Evolutionary conservation across 306 rosid genomes (phyloP).

Genomic region (Gillenia trifoliata): DNA sequence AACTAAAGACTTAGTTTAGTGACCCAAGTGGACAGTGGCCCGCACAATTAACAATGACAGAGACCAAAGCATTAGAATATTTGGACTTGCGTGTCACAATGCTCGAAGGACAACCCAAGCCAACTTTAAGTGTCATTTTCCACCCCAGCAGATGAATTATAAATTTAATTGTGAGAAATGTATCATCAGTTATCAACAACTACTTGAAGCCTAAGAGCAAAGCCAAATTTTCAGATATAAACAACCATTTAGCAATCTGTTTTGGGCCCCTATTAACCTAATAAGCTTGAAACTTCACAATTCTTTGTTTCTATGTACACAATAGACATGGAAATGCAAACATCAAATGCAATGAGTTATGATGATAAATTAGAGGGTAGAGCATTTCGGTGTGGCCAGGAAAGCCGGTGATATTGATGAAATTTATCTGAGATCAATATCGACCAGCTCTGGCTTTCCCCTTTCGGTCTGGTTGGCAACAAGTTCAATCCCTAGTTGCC

Average conservation of each 20-base stretch:
- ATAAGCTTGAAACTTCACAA: constrained; percentile 28
- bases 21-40: not conserved
- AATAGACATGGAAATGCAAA: constrained; percentile 39
- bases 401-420: constrained; percentile 11
- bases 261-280: constrained; percentile 43
- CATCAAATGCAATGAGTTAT: constrained; percentile 50
- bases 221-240: constrained; percentile 30
- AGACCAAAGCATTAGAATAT: no score
- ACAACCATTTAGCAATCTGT: constrained; percentile 32
- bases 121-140: not conserved
- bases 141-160: constrained; percentile 18
- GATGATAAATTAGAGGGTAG: constrained; percentile 41
- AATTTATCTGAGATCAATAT: constrained; percentile 67
- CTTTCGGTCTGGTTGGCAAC: constrained; percentile 69
- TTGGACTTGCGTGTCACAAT: not conserved
- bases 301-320: constrained; percentile 55
- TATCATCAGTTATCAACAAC: constrained; percentile 38
- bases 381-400: constrained; percentile 1
- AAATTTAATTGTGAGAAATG: constrained; percentile 37
- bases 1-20: not conserved
- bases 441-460: constrained; percentile 68
- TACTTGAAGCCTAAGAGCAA: constrained; percentile 45
- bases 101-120: not conserved
- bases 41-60: not conserved
- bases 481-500: constrained; percentile 83